phyloP scores from a whole-genome alignment of 495 filamentous ascomycete species.

The Penicillium nucicola region DNA sequence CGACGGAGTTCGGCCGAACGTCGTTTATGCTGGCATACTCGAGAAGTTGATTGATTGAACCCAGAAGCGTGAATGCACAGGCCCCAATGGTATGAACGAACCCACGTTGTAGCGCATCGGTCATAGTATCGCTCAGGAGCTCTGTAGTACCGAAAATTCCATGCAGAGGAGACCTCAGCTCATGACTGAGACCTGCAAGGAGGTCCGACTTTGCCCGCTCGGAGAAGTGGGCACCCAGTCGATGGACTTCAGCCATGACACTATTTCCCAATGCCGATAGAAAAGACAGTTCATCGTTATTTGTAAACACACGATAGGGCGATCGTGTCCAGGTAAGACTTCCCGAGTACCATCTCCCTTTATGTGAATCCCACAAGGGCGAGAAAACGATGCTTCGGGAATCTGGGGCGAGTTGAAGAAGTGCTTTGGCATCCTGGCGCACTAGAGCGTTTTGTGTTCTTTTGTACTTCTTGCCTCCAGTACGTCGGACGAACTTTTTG shows the following conservation, averaged over 20 bases:
- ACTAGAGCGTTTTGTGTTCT: conserved; percentile 4
- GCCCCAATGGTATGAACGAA: conserved; percentile 60
- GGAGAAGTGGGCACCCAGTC: conserved; percentile 40
- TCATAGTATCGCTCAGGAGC: conserved; percentile 52
- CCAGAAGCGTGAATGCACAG: conserved; percentile 60
- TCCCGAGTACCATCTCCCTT: conserved; percentile 18
- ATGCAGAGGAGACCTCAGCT: conserved; percentile 62
- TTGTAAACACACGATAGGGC: conserved; percentile 34
- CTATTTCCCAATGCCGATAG: conserved; percentile 53
- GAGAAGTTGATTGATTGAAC: conserved; percentile 62
- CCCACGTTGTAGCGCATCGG: conserved; percentile 46
- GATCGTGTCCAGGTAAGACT: conserved; percentile 49
- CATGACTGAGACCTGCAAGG: conserved; percentile 64
- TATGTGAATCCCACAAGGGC: conserved; percentile 21
- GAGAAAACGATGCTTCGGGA: conserved; percentile 19
- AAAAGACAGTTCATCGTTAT: conserved; percentile 41
- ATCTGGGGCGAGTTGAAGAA: conserved; percentile 12
- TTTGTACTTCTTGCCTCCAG: conserved; percentile 12
- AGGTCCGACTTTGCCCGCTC: conserved; percentile 58
- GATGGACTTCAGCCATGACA: conserved; percentile 57
- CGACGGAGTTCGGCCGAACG: conserved; percentile 6
- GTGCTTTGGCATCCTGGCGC: conserved; percentile 11
- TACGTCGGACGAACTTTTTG: conserved; percentile 1
- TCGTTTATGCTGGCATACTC: conserved; percentile 42
- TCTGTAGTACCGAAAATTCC: conserved; percentile 58